Evolutionary conservation across 208 protist species (phyloP), one percentile per base, ranked within the genome.

Genomic region (Wallacemonas collosoma): DNA sequence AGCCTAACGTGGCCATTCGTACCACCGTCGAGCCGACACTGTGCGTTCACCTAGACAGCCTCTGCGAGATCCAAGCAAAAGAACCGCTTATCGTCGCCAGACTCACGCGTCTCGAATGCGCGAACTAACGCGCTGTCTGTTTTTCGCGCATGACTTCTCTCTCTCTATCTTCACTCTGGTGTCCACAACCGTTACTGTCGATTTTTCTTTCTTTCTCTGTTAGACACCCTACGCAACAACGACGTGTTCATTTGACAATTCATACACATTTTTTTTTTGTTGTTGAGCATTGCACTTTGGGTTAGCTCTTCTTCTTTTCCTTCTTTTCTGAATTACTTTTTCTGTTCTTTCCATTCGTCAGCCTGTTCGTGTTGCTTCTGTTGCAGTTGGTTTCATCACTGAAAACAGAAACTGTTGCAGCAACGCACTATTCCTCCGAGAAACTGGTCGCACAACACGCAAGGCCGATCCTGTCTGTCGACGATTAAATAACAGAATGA

Each of bases 1-100:
- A 55, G 64, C 75, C 79, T 12, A 84, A 84, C 64, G 68, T 80
- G 39, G 67, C 50, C 39, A 65, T 79, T 43, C 71, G 74, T 57
- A 77, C 70, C 17, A 77, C 73, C 35, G 57, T 68, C 1, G 79
- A 84, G 68, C 76, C 79, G 6, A 76, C 71, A 9, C 47, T 76
- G 2, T 77, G 70, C 44, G 51, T 84, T 26, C 79, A 76, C 3
- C 11, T 84, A n/a, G 73, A 75, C 45, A 69, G 70, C 7, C 36
- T 82, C n/a, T 75, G 73, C 45, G 69, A 66, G 17, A 67, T 82
- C 35, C 39, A 40, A 1, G 75, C 71, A 70, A 73, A 68, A 41
- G 78, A 82, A 38, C 40, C 60, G 8, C 54, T 82, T 43, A 58
- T 62, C 11, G 72, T 79, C 55, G 63, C 68, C 4, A 75, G 78